A percentile compares a stretch with the other conserved stretches of the same genome.
These are phyloP conservation scores for Oidiodendron maius DNA, from an alignment of 495 filamentous ascomycete genomes.

Conservation along the genomic window DNA sequence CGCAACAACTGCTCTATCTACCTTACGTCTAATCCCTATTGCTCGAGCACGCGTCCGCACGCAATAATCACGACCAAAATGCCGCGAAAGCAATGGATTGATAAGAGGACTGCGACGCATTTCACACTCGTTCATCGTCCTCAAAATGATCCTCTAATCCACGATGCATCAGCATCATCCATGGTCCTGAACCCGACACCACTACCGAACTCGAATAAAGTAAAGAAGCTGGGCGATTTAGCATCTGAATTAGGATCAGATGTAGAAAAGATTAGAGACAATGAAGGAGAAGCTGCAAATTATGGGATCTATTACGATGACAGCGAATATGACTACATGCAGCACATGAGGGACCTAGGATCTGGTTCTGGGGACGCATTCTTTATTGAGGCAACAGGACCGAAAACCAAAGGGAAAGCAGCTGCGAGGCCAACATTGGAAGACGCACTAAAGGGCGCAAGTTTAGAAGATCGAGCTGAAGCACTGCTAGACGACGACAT, in stretches of 20 bases:
- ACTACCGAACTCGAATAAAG: constrained; percentile 45
- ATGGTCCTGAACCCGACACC: constrained; percentile 67
- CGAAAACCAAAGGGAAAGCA: constrained; percentile 52
- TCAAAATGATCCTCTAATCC: constrained; percentile 92
- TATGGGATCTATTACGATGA: constrained; percentile 86
- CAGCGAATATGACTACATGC: constrained; percentile 97
- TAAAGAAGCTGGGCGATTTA: constrained; percentile 64
- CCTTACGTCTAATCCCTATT: constrained; percentile 5
- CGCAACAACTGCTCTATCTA: neutral
- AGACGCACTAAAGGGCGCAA: constrained; percentile 67
- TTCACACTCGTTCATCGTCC: constrained; percentile 93
- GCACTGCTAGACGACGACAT: constrained; percentile 62
- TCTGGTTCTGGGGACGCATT: constrained; percentile 53
- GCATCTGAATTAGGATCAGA: constrained; percentile 67
- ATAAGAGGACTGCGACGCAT: constrained; percentile 89
- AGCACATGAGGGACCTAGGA: constrained; percentile 87
- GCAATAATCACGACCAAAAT: constrained; percentile 54
- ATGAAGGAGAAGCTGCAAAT: constrained; percentile 94
- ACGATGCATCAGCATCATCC: constrained; percentile 74
- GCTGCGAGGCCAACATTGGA: constrained; percentile 67
- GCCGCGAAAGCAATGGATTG: constrained; percentile 82
- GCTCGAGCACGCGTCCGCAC: too few relatives aligned
- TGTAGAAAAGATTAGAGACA: constrained; percentile 59
- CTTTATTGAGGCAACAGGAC: constrained; percentile 67
- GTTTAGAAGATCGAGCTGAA: constrained; percentile 52